Evolutionary conservation across 345 rosid species (phyloP).

Genomic region (Ceriops tagal): DNA sequence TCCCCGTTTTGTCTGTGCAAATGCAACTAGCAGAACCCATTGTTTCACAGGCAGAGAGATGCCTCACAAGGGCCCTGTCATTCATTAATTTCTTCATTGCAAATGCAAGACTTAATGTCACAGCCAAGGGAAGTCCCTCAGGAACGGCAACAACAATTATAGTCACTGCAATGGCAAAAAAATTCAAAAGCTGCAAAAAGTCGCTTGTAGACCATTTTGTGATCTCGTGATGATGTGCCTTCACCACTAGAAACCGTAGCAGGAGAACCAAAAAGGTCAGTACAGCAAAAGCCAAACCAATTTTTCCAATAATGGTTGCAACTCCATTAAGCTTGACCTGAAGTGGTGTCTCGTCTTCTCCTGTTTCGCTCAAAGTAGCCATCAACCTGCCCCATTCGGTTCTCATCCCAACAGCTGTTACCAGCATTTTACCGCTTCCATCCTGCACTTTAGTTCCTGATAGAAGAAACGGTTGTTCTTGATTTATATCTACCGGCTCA

Average conservation of each 20-base stretch:
- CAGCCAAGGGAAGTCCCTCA: constrained; percentile 95
- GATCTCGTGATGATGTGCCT: constrained; percentile 44
- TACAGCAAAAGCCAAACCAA: constrained; percentile 74
- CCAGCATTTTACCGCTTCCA: constrained; percentile 50
- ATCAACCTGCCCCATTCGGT: constrained; percentile 97
- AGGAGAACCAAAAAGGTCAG: constrained; percentile 64
- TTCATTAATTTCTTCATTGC: constrained; percentile 92
- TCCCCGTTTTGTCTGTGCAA: constrained; percentile 97
- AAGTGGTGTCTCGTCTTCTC: constrained; percentile 46
- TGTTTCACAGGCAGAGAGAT: constrained; percentile 93
- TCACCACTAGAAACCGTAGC: constrained; percentile 56
- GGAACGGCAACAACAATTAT: constrained; percentile 97
- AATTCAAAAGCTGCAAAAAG: constrained; percentile 63
- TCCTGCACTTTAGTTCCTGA: constrained; percentile 84
- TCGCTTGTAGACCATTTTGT: constrained; percentile 60
- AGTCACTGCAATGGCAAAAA: constrained; percentile 86
- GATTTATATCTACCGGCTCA: constrained; percentile 57
- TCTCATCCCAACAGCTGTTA: constrained; percentile 87
- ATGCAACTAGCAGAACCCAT: constrained; percentile 95
- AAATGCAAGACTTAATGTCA: constrained; percentile 90
- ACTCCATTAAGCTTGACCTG: constrained; percentile 97
- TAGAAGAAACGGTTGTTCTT: constrained; percentile 64
- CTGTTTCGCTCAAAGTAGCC: constrained; percentile 67
- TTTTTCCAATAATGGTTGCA: constrained; percentile 89
- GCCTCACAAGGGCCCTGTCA: constrained; percentile 85